Evolutionary conservation across 208 protist genomes (phyloP).

Genomic region (Wallacemonas sp.): DNA sequence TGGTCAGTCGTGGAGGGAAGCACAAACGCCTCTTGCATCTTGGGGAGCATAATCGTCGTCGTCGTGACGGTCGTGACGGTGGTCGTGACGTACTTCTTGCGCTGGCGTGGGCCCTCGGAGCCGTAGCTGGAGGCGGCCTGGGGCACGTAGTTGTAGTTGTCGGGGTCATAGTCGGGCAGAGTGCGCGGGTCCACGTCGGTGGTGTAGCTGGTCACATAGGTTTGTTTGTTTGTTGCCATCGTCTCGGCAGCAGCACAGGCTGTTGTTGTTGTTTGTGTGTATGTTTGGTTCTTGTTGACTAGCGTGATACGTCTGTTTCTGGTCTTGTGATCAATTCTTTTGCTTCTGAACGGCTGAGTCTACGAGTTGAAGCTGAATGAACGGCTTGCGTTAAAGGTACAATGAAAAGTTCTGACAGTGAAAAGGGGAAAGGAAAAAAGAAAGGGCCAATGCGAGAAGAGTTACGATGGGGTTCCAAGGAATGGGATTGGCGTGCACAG

Average conservation of each 20-base stretch:
- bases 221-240: constrained; percentile 35
- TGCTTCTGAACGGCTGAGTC: too few species aligned
- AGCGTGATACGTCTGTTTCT: not conserved
- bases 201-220: constrained; percentile 37
- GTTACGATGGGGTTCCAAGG: too few species aligned
- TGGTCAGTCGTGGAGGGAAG: constrained; percentile 25
- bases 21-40: constrained; percentile 41
- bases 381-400: too few species aligned
- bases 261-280: constrained; percentile 1
- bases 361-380: too few species aligned
- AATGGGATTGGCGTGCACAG: too few species aligned
- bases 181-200: constrained; percentile 44
- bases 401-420: too few species aligned
- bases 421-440: too few species aligned
- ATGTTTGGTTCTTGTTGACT: not conserved
- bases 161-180: constrained; percentile 32
- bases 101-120: constrained; percentile 30
- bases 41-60: constrained; percentile 62
- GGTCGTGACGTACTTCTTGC: constrained; percentile 72
- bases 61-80: constrained; percentile 73
- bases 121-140: constrained; percentile 15
- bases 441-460: too few species aligned
- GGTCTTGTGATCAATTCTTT: too few species aligned
- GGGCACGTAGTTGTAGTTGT: constrained; percentile 16
- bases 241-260: not conserved